Evolutionary conservation across 2,329 filamentous ascomycete species (phyloP).

Genomic region (Alternaria metachromatica): DNA sequence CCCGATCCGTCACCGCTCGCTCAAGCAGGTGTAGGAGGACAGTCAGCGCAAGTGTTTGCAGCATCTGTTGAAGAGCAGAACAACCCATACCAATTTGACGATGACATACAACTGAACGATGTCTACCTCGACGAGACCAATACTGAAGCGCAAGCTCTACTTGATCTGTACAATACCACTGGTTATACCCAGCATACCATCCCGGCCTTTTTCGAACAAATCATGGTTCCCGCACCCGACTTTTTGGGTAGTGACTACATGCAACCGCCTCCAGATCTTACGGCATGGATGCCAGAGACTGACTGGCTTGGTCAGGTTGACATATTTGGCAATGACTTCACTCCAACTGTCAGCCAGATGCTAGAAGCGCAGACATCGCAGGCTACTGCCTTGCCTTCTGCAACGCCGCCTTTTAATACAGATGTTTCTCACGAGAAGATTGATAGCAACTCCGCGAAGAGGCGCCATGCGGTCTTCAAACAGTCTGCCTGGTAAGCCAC

Average conservation of each 20-base stretch:
- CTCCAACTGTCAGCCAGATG: conserved; percentile 21
- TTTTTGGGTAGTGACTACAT: conserved; percentile 19
- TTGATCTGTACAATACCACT: conserved; percentile 12
- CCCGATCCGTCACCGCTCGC: background rate
- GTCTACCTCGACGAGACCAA: background rate
- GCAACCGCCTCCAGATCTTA: conserved; percentile 23
- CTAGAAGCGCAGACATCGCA: conserved; percentile 5
- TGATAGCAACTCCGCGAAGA: conserved; percentile 10
- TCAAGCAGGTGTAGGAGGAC: background rate
- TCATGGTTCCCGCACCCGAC: conserved; percentile 28
- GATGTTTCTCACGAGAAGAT: background rate
- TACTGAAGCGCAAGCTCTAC: conserved; percentile 16
- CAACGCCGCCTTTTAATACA: conserved; percentile 1
- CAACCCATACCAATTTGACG: background rate
- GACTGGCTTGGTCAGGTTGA: conserved; percentile 25
- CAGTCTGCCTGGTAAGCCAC: conserved; percentile 19
- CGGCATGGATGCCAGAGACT: conserved; percentile 25
- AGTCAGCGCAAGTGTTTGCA: background rate
- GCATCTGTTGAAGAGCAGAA: background rate
- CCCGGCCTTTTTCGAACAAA: conserved; percentile 24
- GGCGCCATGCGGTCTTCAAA: conserved; percentile 22
- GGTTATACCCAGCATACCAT: conserved; percentile 7
- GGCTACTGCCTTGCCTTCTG: background rate
- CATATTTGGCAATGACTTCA: conserved; percentile 24
- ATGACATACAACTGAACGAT: background rate